These are phyloP conservation scores for Saccharomycopsis selenospora DNA, from an alignment of 805 yeast genomes.

Conservation along the genomic window DNA sequence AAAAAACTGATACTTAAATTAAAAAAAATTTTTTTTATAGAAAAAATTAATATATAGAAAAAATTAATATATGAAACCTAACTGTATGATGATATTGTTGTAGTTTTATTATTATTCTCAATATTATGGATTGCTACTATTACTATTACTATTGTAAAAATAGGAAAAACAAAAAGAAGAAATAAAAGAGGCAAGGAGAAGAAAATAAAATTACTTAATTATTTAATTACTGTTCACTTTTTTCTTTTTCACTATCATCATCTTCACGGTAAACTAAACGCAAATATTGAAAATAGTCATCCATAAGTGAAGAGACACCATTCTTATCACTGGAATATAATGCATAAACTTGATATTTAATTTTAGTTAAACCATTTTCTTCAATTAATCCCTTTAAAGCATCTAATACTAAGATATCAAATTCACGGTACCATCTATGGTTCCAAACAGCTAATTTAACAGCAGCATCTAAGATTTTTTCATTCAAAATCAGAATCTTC, in stretches of 20 bases:
- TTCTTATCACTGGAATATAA: conserved; percentile 46
- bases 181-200: no score
- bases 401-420: conserved; percentile 61
- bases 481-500: conserved; percentile 33
- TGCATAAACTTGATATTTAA: conserved; percentile 64
- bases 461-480: conserved; percentile 53
- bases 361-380: conserved; percentile 72
- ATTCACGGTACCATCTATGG: conserved; percentile 95
- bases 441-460: conserved; percentile 93
- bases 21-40: no score
- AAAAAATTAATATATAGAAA: no score
- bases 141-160: no score
- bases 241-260: background rate
- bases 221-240: no score
- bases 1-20: no score
- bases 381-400: conserved; percentile 54
- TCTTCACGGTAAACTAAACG: conserved; percentile 24
- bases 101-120: no score
- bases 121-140: no score
- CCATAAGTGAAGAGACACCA: conserved; percentile 53
- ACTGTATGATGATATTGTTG: no score
- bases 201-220: no score
- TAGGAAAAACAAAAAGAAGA: no score
- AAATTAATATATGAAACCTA: no score
- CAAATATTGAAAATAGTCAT: conserved; percentile 42